Evolutionary conservation across 1,284 basidiomycete species (phyloP).

Genomic region (Wolfiporia cocos): DNA sequence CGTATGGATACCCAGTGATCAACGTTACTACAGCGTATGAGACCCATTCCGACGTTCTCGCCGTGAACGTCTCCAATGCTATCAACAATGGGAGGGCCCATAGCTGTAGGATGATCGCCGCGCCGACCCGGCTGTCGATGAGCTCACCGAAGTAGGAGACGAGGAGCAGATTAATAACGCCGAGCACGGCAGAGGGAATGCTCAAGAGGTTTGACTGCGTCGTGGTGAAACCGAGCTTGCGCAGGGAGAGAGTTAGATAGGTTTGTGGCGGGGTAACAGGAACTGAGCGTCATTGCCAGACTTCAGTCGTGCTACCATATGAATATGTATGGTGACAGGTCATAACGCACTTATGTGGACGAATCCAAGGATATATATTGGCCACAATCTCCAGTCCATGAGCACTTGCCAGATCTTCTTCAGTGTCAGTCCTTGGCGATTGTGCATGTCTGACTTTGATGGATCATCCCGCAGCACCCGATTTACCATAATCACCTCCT

Average conservation of each 20-base stretch:
- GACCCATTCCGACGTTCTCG: constrained; percentile 50
- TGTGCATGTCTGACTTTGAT: constrained; percentile 73
- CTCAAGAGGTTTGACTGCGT: constrained; percentile 55
- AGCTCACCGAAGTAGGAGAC: constrained; percentile 49
- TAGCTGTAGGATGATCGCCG: constrained; percentile 49
- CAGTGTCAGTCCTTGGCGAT: constrained; percentile 59
- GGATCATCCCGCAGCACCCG: constrained; percentile 67
- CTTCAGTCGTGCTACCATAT: no score
- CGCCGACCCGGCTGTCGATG: constrained; percentile 47
- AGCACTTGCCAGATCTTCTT: constrained; percentile 49
- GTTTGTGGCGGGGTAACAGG: constrained; percentile 41
- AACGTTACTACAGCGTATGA: constrained; percentile 52
- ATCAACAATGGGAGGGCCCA: constrained; percentile 59
- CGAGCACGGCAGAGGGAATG: constrained; percentile 41
- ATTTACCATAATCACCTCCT: constrained; percentile 38
- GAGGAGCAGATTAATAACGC: constrained; percentile 33
- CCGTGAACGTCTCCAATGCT: constrained; percentile 48
- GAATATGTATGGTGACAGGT: no score
- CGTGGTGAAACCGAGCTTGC: constrained; percentile 56
- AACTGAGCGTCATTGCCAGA: constrained; percentile 41
- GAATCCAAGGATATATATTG: constrained; percentile 52
- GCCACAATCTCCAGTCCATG: constrained; percentile 66
- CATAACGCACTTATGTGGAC: constrained; percentile 23
- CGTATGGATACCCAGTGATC: constrained; percentile 45
- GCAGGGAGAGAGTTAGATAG: constrained; percentile 60